A percentile compares a stretch with the other conserved stretches of the same genome.
These are phyloP conservation scores for Sordaria brevicollis DNA, from an alignment of 495 filamentous ascomycete species.

Conservation along the genomic window DNA sequence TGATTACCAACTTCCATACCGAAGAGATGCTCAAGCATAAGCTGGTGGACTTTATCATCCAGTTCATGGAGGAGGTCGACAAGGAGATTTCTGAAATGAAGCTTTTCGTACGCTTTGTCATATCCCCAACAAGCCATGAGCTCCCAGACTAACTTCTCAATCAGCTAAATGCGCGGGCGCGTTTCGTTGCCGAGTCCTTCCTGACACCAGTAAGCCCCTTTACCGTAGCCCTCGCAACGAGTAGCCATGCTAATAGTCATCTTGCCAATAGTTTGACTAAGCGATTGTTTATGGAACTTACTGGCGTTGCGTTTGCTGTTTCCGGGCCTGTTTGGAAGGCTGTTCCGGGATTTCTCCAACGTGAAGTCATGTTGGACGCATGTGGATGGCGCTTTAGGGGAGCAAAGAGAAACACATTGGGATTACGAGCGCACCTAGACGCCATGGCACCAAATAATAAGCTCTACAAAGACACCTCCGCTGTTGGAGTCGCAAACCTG, in stretches of 20 bases:
- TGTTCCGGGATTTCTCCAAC: background rate
- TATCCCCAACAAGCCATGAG: background rate
- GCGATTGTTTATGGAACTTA: background rate
- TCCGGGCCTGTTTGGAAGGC: background rate
- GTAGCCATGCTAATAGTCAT: background rate
- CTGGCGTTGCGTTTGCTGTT: background rate
- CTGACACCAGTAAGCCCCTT: conserved; percentile 71
- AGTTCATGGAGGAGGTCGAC: conserved; percentile 99
- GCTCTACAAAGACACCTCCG: background rate
- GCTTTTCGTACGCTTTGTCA: conserved; percentile 67
- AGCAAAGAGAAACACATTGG: background rate
- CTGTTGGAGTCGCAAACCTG: background rate
- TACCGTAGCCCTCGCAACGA: background rate
- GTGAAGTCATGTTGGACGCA: background rate
- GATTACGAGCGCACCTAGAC: background rate
- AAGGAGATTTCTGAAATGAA: conserved; percentile 99
- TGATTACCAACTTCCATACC: conserved; percentile 97
- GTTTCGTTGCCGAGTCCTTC: conserved; percentile 97
- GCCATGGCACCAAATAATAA: background rate
- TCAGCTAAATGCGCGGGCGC: conserved; percentile 90
- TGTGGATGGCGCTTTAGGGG: background rate
- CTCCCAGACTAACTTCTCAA: conserved; percentile 5
- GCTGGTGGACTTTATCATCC: conserved; percentile 95
- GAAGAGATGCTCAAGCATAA: conserved; percentile 98
- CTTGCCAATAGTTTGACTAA: conserved; percentile 18